A percentile compares a stretch with the other conserved stretches of the same genome.
These are phyloP conservation scores for Penicillium sp. DNA, from an alignment of 2,329 filamentous ascomycete species.

Conservation along the genomic window DNA sequence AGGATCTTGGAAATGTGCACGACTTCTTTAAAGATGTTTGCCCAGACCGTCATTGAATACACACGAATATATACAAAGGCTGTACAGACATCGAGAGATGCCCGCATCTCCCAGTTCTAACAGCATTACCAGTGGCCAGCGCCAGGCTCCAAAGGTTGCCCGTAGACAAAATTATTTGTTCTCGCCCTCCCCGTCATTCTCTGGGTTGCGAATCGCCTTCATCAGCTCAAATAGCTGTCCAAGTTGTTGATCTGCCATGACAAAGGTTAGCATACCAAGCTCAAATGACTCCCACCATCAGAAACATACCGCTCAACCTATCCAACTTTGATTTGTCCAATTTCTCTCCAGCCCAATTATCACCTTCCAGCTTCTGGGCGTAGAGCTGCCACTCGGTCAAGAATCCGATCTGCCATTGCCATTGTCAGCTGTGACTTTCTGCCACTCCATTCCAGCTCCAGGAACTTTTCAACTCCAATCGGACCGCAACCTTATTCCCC, in stretches of 20 bases:
- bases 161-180: not conserved
- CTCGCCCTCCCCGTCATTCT: slow-evolving; percentile 43
- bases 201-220: slow-evolving; percentile 69
- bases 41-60: too few species aligned
- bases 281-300: not conserved
- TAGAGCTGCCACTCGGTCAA: slow-evolving; percentile 96
- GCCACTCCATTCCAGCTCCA: too few species aligned
- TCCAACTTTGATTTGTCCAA: slow-evolving; percentile 82
- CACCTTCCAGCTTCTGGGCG: slow-evolving; percentile 87
- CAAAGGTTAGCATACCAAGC: slow-evolving; percentile 5
- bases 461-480: not conserved
- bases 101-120: slow-evolving; percentile 21
- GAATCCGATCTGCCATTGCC: slow-evolving; percentile 75
- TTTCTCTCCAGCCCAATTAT: slow-evolving; percentile 81
- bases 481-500: not conserved
- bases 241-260: slow-evolving; percentile 77
- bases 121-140: too few species aligned
- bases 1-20: too few species aligned
- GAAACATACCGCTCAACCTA: slow-evolving; percentile 80
- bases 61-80: slow-evolving; percentile 23
- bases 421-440: slow-evolving; percentile 4
- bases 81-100: slow-evolving; percentile 18
- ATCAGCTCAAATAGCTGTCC: slow-evolving; percentile 94
- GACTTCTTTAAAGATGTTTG: not conserved
- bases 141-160: not conserved